Evolutionary conservation across 2,329 filamentous ascomycete genomes (phyloP).

Genomic region (Reticulascus tulasneorum): DNA sequence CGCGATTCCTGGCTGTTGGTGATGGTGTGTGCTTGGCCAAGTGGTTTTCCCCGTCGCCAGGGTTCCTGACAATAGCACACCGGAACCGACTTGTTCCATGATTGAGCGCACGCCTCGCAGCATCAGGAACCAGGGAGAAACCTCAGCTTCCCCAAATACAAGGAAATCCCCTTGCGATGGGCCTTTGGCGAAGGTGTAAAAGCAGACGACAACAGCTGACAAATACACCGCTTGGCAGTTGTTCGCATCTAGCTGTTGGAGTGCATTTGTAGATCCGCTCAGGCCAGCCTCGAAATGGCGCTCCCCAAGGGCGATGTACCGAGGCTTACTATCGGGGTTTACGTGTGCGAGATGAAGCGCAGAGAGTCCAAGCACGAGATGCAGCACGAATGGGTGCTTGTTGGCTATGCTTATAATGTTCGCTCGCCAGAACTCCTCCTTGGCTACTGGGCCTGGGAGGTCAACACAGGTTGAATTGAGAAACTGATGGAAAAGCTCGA

Average conservation of each 20-base stretch:
- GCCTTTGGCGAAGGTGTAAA: constrained; percentile 14
- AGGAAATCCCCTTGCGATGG: constrained; percentile 14
- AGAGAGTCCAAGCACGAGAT: constrained; percentile 19
- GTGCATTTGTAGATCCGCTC: constrained; percentile 14
- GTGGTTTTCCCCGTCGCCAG: no score
- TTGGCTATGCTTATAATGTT: no score
- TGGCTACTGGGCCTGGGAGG: no score
- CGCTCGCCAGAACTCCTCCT: no score
- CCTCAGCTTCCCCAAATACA: constrained; percentile 11
- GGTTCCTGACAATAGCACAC: no score
- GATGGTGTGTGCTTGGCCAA: no score
- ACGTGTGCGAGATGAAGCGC: constrained; percentile 17
- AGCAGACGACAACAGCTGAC: constrained; percentile 17
- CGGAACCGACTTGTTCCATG: no score
- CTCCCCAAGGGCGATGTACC: constrained; percentile 16
- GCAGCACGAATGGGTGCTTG: constrained; percentile 18
- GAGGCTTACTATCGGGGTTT: constrained; percentile 1
- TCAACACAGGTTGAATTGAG: no score
- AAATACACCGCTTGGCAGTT: constrained; percentile 19
- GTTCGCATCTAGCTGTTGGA: constrained; percentile 13
- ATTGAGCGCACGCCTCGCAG: constrained; percentile 16
- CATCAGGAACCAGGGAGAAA: constrained; percentile 16
- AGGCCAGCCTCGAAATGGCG: constrained; percentile 15
- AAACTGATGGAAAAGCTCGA: no score
- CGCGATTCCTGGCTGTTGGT: no score